Evolutionary conservation across 2,329 filamentous ascomycete species (phyloP).

Genomic region (Pseudofabraea citricarpa): DNA sequence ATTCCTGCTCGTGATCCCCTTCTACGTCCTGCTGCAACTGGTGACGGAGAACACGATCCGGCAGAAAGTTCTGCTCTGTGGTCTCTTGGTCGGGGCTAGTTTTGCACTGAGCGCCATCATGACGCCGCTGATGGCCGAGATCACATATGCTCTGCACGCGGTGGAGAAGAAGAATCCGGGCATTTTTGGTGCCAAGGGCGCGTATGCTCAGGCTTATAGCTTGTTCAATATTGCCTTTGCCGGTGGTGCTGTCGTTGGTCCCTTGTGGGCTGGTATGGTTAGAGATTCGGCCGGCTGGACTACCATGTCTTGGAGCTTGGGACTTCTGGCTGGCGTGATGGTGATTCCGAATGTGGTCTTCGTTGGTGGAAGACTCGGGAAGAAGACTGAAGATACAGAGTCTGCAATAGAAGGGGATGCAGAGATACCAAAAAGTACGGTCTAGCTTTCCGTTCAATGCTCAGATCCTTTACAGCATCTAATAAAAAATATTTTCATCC

Average conservation of each 20-base stretch:
- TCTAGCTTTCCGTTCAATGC: too few relatives aligned
- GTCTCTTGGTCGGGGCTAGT: conserved; percentile 55
- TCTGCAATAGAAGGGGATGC: neutral
- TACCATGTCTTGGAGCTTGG: conserved; percentile 45
- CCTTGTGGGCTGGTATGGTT: conserved; percentile 45
- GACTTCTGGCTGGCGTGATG: conserved; percentile 19
- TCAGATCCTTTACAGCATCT: too few relatives aligned
- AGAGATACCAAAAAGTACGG: too few relatives aligned
- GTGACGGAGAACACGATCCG: conserved; percentile 49
- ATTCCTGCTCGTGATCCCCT: conserved; percentile 50
- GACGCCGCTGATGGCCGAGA: conserved; percentile 65
- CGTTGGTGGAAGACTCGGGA: neutral
- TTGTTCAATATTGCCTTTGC: conserved; percentile 49
- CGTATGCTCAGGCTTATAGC: conserved; percentile 53
- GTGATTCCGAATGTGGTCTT: neutral
- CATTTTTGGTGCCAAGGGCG: conserved; percentile 49
- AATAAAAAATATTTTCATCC: too few relatives aligned
- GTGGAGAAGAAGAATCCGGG: conserved; percentile 44
- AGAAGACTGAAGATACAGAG: neutral
- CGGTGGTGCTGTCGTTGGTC: conserved; percentile 42
- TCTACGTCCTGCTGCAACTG: conserved; percentile 58
- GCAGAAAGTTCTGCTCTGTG: conserved; percentile 61
- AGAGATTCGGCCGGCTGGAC: conserved; percentile 41
- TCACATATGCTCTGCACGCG: conserved; percentile 48
- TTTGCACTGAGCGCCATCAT: conserved; percentile 50